These are phyloP conservation scores for Pyrenopolyporus hunteri DNA, from an alignment of 495 filamentous ascomycete species.

Conservation along the genomic window DNA sequence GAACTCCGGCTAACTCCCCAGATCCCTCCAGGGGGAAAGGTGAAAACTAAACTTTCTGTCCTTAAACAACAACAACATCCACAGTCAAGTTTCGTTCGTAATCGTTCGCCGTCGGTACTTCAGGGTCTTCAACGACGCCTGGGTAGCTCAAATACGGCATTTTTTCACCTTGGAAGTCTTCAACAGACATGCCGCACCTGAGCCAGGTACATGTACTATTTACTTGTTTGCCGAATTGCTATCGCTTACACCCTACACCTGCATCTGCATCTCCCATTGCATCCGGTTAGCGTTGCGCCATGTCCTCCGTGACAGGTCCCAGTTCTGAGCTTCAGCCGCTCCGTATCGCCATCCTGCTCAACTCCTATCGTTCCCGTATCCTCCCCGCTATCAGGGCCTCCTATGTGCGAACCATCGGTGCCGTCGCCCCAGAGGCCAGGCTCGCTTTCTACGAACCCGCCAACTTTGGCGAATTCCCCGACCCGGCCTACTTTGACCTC, in stretches of 20 bases:
- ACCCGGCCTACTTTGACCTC: slow-evolving; percentile 52
- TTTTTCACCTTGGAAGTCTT: slow-evolving; percentile 30
- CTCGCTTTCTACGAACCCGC: slow-evolving; percentile 52
- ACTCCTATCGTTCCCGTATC: slow-evolving; percentile 50
- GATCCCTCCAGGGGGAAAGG: too few species aligned
- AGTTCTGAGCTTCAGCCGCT: slow-evolving; percentile 17
- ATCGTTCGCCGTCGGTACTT: neutral
- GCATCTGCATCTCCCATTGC: neutral
- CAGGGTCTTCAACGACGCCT: slow-evolving; percentile 32
- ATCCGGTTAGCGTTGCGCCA: slow-evolving; percentile 10
- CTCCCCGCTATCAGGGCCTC: slow-evolving; percentile 48
- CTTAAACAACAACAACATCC: too few species aligned
- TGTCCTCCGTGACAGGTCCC: slow-evolving; percentile 12
- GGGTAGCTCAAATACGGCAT: slow-evolving; percentile 1
- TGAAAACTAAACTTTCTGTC: too few species aligned
- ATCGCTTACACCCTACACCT: neutral
- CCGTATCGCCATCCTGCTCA: slow-evolving; percentile 54
- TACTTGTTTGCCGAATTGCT: slow-evolving; percentile 4
- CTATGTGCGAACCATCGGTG: slow-evolving; percentile 47
- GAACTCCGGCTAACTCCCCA: too few species aligned
- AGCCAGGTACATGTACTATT: neutral
- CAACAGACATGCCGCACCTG: slow-evolving; percentile 37
- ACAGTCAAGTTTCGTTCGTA: too few species aligned
- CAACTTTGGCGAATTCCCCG: slow-evolving; percentile 46
- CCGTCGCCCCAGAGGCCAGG: slow-evolving; percentile 36